Percentiles rank a stretch among this genome's conserved stretches.
These are phyloP conservation scores for Coemansia sp. DNA, from an alignment of 371 early-diverging fungal species.

Conservation along the genomic window DNA sequence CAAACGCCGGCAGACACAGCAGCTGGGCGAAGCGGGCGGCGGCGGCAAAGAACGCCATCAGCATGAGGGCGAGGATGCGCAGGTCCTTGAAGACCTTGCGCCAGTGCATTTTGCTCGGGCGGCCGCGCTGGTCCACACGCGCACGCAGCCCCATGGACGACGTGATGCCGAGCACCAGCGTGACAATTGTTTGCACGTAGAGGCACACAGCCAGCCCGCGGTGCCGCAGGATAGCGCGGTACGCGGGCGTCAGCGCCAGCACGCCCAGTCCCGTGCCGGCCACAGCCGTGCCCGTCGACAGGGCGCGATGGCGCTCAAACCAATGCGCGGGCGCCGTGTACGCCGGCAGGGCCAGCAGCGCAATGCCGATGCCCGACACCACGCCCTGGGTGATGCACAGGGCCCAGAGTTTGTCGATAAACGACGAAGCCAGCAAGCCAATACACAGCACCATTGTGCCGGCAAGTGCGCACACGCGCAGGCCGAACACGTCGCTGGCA, in stretches of 20 bases:
- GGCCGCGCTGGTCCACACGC: conserved; percentile 6
- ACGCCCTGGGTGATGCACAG: conserved; percentile 39
- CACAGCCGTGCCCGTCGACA: conserved; percentile 35
- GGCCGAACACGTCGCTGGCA: conserved; percentile 17
- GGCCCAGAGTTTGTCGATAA: conserved; percentile 17
- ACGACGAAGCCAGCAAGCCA: conserved; percentile 28
- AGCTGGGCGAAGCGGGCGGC: conserved; percentile 33
- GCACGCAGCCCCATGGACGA: conserved; percentile 25
- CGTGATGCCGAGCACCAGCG: conserved; percentile 14
- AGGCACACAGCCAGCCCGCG: conserved; percentile 28
- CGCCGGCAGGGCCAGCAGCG: conserved; percentile 32
- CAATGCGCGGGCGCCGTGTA: conserved; percentile 47
- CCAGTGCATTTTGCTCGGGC: conserved; percentile 12
- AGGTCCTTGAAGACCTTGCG: conserved; percentile 9
- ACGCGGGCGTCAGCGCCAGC: conserved; percentile 17
- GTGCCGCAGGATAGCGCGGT: conserved; percentile 13
- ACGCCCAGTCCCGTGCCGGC: conserved; percentile 35
- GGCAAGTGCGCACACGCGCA: conserved; percentile 9
- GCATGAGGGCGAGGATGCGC: conserved; percentile 23
- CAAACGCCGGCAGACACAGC: conserved; percentile 29
- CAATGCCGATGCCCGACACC: conserved; percentile 30
- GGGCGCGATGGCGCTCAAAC: conserved; percentile 38
- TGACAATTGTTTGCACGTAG: conserved; percentile 37
- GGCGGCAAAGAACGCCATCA: conserved; percentile 21
- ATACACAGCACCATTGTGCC: conserved; percentile 29